Evolutionary conservation across 257 asterid genomes (phyloP).

Genomic region (Misopates orontium): DNA sequence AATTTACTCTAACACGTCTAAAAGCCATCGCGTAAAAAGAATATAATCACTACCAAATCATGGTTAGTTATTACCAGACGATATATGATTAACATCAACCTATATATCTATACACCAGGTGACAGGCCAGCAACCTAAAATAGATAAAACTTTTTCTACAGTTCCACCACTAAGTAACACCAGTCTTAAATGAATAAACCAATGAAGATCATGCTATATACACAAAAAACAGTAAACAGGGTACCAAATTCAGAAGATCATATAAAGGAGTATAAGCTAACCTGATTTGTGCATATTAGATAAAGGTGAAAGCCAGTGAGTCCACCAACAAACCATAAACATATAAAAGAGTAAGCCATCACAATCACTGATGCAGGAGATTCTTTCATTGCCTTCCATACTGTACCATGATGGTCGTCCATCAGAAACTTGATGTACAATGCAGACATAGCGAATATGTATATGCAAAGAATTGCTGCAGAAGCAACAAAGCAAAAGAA

Average conservation of each 20-base stretch:
- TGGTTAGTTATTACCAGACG: no score
- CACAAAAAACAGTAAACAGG: slow-evolving; percentile 1
- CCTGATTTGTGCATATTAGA: slow-evolving; percentile 94
- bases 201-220: slow-evolving; percentile 4
- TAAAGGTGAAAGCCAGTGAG: slow-evolving; percentile 96
- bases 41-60: no score
- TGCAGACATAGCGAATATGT: slow-evolving; percentile 82
- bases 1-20: not conserved
- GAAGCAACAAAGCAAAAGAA: slow-evolving; percentile 92
- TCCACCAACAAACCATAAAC: slow-evolving; percentile 99
- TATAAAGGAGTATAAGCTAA: slow-evolving; percentile 36
- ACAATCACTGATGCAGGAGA: slow-evolving; percentile 90
- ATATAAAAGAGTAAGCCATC: slow-evolving; percentile 84
- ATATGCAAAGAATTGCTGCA: slow-evolving; percentile 89
- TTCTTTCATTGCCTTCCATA: slow-evolving; percentile 92
- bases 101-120: no score
- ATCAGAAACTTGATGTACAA: slow-evolving; percentile 84
- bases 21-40: no score
- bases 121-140: no score
- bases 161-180: no score
- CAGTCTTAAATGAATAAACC: not conserved
- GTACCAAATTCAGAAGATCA: slow-evolving; percentile 1
- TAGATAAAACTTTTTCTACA: no score
- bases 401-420: slow-evolving; percentile 78
- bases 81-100: no score